Conservation (phyloP, 495 filamentous ascomycete genomes). For the Chaetomium fimeti region DNA sequence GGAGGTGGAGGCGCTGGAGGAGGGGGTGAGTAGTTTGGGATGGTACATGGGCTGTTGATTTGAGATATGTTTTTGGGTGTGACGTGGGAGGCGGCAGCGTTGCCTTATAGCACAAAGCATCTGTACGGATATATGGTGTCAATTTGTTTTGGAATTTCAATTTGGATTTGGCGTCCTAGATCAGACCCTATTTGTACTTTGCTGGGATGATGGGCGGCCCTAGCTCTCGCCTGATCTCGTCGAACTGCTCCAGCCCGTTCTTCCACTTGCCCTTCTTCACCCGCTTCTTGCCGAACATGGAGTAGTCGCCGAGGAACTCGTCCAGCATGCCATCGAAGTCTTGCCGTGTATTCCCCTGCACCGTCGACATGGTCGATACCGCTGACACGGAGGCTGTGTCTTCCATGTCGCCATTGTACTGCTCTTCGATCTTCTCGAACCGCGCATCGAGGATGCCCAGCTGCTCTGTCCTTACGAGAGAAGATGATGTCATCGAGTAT, state of each 20-base stretch:
- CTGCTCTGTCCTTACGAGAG: constrained; percentile 85
- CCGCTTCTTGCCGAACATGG: constrained; percentile 72
- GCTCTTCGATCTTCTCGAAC: constrained; percentile 85
- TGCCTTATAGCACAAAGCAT: background rate
- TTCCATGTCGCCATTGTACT: constrained; percentile 75
- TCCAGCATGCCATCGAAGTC: constrained; percentile 91
- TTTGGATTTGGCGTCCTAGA: background rate
- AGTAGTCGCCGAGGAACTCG: constrained; percentile 81
- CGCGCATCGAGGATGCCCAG: constrained; percentile 79
- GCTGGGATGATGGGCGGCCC: constrained; percentile 61
- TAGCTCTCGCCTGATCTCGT: constrained; percentile 80
- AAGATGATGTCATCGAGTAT: constrained; percentile 97
- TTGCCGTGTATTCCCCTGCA: constrained; percentile 56
- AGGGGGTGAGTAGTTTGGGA: constrained; percentile 18
- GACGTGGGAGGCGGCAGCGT: background rate
- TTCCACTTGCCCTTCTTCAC: constrained; percentile 80
- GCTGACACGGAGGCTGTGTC: constrained; percentile 47
- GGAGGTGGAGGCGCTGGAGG: background rate
- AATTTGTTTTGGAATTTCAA: background rate
- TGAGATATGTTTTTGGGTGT: background rate
- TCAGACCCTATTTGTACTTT: constrained; percentile 13
- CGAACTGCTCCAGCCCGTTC: constrained; percentile 81
- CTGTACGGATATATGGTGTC: background rate
- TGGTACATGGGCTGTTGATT: constrained; percentile 24
- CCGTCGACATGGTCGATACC: constrained; percentile 50